Evolutionary conservation across 768 basidiomycete species (phyloP), one percentile per base, ranked within the genome.

Genomic region (Steccherinum ochraceum): DNA sequence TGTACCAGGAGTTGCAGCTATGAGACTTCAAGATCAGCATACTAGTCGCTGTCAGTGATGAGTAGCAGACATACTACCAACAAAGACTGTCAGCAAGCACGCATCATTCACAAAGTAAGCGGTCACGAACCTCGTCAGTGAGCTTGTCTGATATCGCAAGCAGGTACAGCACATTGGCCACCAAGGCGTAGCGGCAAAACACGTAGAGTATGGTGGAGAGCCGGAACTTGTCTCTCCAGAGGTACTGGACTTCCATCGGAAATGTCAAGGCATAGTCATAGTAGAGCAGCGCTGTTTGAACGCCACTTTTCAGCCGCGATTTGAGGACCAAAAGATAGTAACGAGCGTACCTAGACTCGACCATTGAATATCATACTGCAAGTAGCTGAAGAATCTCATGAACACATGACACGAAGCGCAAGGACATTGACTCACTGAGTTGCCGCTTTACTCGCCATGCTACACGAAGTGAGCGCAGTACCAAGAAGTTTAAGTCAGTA

Each of bases 241-340:
- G 58, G 46, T 69, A 67, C 25, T 61, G 49, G 27, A 71, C 57
- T 46, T 70, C 67, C 46, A 54, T 52, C 2, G 61, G 56, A 35
- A 70, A 62, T 0, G 68, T 69, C 20, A 70, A 52, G 24, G 57
- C 55, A 42, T 65, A 70, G 48, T 70, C 69, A 40, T 66, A 70
- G 46, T 60, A 70, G 2, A 70, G 40, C 0, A 69, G 48, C 10
- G 52, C 52, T 53, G 30, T 7, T 35, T n/a, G n/a, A n/a, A n/a
- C n/a, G n/a, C n/a, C n/a, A n/a, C n/a, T n/a, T n/a, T n/a, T n/a
- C n/a, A n/a, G n/a, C n/a, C n/a, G n/a, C n/a, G n/a, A n/a, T n/a
- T n/a, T n/a, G n/a, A n/a, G n/a, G n/a, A n/a, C n/a, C n/a, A n/a
- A n/a, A n/a, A n/a, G n/a, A n/a, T n/a, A n/a, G n/a, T n/a, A n/a